Evolutionary conservation across 352 stramenopile genomes (phyloP).

Genomic region (Elongisporangium prolatum): DNA sequence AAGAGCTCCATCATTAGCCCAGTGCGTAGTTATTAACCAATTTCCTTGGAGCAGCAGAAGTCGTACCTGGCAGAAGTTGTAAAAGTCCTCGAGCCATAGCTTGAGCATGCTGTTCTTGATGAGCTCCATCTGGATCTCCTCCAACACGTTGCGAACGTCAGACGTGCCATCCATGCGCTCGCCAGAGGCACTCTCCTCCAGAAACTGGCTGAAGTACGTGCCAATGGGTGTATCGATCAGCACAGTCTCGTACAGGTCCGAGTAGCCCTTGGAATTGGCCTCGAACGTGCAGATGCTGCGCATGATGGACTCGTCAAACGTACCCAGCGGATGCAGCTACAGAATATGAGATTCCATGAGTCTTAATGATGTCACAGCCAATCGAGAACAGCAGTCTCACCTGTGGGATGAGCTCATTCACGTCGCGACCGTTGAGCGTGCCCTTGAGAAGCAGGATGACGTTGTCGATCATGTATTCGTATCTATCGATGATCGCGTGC

Average conservation of each 20-base stretch:
- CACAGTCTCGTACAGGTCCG: conserved; percentile 99
- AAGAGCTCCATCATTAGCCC: not conserved
- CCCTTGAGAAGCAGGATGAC: conserved; percentile 99
- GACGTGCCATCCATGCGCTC: conserved; percentile 83
- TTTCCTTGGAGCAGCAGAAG: not conserved
- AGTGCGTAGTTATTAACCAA: not conserved
- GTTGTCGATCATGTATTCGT: conserved; percentile 99
- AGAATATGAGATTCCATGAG: not conserved
- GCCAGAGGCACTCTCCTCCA: conserved; percentile 90
- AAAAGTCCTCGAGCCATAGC: conserved; percentile 94
- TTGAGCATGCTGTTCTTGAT: conserved; percentile 99
- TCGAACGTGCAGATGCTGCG: conserved; percentile 98
- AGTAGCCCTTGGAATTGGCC: conserved; percentile 95
- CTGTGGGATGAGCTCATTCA: conserved; percentile 97
- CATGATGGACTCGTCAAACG: conserved; percentile 99
- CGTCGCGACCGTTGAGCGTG: conserved; percentile 94
- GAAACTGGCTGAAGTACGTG: conserved; percentile 97
- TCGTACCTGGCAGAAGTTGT: conserved; percentile 89
- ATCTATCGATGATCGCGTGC: conserved; percentile 30
- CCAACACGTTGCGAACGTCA: conserved; percentile 94
- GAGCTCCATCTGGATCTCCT: conserved; percentile 99
- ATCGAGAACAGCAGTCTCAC: conserved; percentile 16
- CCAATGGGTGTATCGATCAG: conserved; percentile 98
- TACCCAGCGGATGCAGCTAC: conserved; percentile 97
- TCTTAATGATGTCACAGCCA: not conserved